Evolutionary conservation across 495 filamentous ascomycete genomes (phyloP).

Genomic region (Penicillium bovifimosum): DNA sequence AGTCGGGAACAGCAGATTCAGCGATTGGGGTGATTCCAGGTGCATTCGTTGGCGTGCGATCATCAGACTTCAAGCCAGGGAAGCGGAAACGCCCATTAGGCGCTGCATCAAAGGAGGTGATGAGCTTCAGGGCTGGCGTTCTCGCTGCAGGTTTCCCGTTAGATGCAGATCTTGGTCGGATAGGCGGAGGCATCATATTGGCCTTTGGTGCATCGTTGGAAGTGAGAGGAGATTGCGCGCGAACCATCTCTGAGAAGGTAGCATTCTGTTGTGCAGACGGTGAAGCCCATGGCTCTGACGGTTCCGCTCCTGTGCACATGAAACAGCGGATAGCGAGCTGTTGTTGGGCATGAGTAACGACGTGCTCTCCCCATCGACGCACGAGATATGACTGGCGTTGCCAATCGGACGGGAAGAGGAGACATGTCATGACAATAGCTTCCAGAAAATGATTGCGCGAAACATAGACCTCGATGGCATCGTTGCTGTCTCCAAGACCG

Average conservation of each 20-base stretch:
- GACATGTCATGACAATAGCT: constrained; percentile 72
- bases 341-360: constrained; percentile 78
- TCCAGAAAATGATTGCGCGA: constrained; percentile 90
- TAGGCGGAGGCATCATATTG: constrained; percentile 22
- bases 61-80: constrained; percentile 59
- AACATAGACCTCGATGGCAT: constrained; percentile 94
- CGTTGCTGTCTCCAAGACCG: constrained; percentile 85
- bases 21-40: constrained; percentile 84
- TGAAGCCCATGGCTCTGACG: constrained; percentile 77
- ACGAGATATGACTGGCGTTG: constrained; percentile 81
- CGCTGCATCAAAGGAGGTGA: constrained; percentile 74
- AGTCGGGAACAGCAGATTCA: constrained; percentile 81
- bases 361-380: constrained; percentile 90
- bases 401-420: constrained; percentile 76
- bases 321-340: constrained; percentile 91
- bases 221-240: constrained; percentile 40
- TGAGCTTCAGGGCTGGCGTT: constrained; percentile 83
- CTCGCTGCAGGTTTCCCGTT: constrained; percentile 52
- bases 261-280: constrained; percentile 68
- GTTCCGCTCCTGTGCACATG: constrained; percentile 71
- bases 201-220: constrained; percentile 34
- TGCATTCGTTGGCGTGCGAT: constrained; percentile 69
- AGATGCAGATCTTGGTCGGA: constrained; percentile 23
- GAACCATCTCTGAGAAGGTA: constrained; percentile 30
- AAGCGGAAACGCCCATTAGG: constrained; percentile 58